Conservation (phyloP, 2,329 filamentous ascomycete genomes). For the Xylaria sp. region DNA sequence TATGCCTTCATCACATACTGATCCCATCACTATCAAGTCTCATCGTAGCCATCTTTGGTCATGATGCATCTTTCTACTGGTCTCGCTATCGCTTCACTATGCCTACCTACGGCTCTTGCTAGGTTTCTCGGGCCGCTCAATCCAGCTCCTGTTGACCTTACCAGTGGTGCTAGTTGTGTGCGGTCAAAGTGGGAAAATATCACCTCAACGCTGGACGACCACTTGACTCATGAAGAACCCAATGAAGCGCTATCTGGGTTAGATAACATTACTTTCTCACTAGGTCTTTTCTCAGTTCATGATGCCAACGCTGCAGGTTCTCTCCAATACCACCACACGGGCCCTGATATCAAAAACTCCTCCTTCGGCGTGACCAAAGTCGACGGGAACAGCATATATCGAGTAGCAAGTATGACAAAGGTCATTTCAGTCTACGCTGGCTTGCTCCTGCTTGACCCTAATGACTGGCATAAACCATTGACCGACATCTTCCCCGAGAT, state of each 20-base stretch:
- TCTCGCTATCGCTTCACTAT: conserved; percentile 23
- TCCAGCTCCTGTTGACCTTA: conserved; percentile 50
- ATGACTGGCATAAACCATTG: conserved; percentile 51
- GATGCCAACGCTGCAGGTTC: conserved; percentile 45
- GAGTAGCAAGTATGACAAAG: conserved; percentile 55
- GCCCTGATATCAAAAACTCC: conserved; percentile 47
- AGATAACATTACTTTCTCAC: conserved; percentile 53
- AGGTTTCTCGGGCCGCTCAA: conserved; percentile 48
- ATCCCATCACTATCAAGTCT: not conserved
- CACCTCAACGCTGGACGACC: conserved; percentile 41
- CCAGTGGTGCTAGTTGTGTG: conserved; percentile 48
- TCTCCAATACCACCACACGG: conserved; percentile 52
- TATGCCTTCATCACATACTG: not conserved
- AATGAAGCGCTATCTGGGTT: conserved; percentile 35
- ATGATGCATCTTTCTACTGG: conserved; percentile 18
- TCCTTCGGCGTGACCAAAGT: conserved; percentile 50
- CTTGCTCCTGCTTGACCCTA: conserved; percentile 49
- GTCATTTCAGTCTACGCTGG: conserved; percentile 53
- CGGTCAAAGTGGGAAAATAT: conserved; percentile 50
- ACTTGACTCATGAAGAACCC: conserved; percentile 36
- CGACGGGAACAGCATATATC: conserved; percentile 56
- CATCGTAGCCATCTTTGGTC: not conserved
- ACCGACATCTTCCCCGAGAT: conserved; percentile 48
- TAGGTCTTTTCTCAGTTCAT: conserved; percentile 53
- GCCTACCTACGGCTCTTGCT: conserved; percentile 22